A percentile compares a stretch with the other conserved stretches of the same genome.
Conservation (phyloP, 2,329 filamentous ascomycete species). For the Penicillium sp. region DNA sequence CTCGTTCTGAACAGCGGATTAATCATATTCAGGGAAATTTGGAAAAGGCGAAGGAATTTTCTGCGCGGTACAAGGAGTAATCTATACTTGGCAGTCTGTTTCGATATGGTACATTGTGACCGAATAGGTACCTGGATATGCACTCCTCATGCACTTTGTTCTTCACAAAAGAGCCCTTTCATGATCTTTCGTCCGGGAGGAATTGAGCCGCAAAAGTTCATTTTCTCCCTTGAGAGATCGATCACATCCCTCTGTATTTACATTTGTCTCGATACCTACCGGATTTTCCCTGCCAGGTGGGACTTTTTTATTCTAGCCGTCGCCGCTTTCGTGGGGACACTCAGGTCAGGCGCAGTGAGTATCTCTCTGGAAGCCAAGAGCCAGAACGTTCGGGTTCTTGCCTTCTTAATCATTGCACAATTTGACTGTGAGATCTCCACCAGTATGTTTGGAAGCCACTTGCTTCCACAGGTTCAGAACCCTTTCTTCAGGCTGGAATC, state of each 20-base stretch:
- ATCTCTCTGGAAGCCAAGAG: no score
- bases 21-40: background rate
- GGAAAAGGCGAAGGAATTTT: background rate
- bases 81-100: background rate
- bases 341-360: no score
- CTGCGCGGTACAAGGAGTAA: background rate
- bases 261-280: no score
- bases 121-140: no score
- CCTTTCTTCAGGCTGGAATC: conserved; percentile 3
- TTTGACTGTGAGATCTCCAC: background rate
- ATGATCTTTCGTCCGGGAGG: no score
- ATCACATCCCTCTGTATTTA: background rate
- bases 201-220: no score
- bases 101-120: background rate
- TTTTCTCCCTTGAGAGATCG: background rate
- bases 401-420: background rate
- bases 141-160: no score
- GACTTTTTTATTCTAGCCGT: no score
- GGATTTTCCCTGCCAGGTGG: no score
- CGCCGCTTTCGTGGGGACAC: no score
- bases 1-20: background rate
- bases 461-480: conserved; percentile 4
- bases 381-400: background rate
- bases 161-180: no score
- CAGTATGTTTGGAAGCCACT: background rate